Percentiles rank a stretch among this genome's conserved stretches.
Conservation (phyloP, 805 yeast species). For the Alloascoidea africana region DNA sequence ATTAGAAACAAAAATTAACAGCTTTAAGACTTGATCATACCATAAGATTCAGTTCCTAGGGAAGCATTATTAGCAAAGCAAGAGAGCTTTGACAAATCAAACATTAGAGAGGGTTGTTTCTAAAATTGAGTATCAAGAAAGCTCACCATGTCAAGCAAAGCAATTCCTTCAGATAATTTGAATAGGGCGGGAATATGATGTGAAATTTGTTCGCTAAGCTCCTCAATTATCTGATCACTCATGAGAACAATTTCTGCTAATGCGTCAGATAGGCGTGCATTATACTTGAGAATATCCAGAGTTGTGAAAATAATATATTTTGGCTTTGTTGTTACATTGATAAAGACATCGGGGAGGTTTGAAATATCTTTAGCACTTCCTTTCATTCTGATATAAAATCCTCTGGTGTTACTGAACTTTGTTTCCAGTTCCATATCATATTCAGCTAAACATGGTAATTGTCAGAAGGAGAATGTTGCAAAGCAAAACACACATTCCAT, state of each 20-base stretch:
- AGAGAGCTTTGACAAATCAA: conserved; percentile 15
- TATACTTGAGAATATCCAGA: conserved; percentile 23
- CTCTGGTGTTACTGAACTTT: conserved; percentile 21
- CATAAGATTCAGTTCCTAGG: conserved; percentile 5
- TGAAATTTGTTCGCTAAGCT: conserved; percentile 15
- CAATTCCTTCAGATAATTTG: conserved; percentile 27
- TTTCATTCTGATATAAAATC: conserved; percentile 22
- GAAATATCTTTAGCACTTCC: conserved; percentile 7
- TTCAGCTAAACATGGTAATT: conserved; percentile 7
- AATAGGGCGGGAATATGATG: conserved; percentile 20
- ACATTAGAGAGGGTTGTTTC: neutral
- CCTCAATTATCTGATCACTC: conserved; percentile 24
- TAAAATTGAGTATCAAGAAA: conserved; percentile 7
- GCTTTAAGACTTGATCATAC: too few species aligned
- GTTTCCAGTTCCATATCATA: conserved; percentile 16
- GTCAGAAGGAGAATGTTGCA: too few species aligned
- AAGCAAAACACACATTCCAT: too few species aligned
- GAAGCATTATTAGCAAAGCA: conserved; percentile 17
- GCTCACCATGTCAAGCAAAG: conserved; percentile 24
- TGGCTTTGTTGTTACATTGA: conserved; percentile 16
- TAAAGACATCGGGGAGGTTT: conserved; percentile 19
- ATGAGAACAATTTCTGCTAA: conserved; percentile 24
- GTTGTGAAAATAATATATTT: conserved; percentile 24
- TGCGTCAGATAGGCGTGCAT: conserved; percentile 24
- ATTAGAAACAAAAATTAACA: conserved; percentile 3